Evolutionary conservation across 73 alveolate genomes (phyloP), one percentile per base, ranked within the genome.

Genomic region (Paramecium pentaurelia): DNA sequence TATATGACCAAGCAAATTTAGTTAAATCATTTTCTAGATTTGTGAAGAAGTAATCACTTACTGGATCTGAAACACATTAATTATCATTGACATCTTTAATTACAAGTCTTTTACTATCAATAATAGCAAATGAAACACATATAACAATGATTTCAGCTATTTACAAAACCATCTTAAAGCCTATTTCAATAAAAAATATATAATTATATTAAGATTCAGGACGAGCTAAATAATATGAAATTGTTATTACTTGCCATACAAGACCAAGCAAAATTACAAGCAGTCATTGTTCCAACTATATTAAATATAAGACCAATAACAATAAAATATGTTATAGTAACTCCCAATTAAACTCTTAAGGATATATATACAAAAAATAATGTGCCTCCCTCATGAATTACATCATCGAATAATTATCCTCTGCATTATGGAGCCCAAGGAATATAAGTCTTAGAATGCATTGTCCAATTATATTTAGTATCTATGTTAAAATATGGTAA

Each of bases 261-360:
- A 18, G 71, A 38, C 89, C 89, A 77, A 27, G 71, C 89, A 77
- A 77, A 77, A 77, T 77, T 77, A 16, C 64, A 77, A 22, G 89
- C 89, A 1, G 89, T 77, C 89, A 77, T 40, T 1, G 47, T 44
- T 34, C 89, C 89, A 77, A 77, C 49, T 0, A 77, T 77, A 42
- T 77, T 77, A 18, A 77, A 77, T 77, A 77, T 38, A 27, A 77
- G 40, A 34, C 89, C 89, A 37, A 77, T 42, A 22, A 77, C 71
- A 20, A 77, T 42, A 44, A 77, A 77, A 77, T 77, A 77, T 8
- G 71, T 42, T 40, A 77, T 77, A 11, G 89, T 77, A 4, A 77
- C 64, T 16, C 89, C 89, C 34, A 77, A 42, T 44, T 40, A 20
- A 18, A 42, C 89, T 44, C 71, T 77, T 16, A 77, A 38, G 0